These are phyloP conservation scores for Anisogramma anomala DNA, from an alignment of 2,329 filamentous ascomycete species.

Conservation along the genomic window DNA sequence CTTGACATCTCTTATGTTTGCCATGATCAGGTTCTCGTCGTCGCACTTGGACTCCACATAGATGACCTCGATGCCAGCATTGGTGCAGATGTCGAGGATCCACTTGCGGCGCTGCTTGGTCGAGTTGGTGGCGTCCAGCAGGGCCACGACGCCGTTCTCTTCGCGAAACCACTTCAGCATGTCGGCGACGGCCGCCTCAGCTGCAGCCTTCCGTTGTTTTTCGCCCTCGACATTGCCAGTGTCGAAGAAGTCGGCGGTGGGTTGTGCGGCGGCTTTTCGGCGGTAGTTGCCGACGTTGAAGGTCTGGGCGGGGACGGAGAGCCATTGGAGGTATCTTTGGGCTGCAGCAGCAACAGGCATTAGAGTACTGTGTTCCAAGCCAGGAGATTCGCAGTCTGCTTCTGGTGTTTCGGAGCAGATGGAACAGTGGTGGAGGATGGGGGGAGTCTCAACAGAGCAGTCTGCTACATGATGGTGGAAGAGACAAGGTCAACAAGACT, in stretches of 20 bases:
- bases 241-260: slow-evolving; percentile 91
- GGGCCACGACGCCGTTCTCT: slow-evolving; percentile 70
- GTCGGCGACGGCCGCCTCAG: slow-evolving; percentile 81
- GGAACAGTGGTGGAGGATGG: slow-evolving; percentile 6
- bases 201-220: slow-evolving; percentile 73
- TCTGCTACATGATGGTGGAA: slow-evolving; percentile 9
- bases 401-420: neutral
- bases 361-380: slow-evolving; percentile 15
- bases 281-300: slow-evolving; percentile 98
- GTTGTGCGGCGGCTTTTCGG: slow-evolving; percentile 78
- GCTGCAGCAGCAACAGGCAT: slow-evolving; percentile 37
- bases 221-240: slow-evolving; percentile 83
- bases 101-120: slow-evolving; percentile 82
- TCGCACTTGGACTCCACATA: slow-evolving; percentile 98
- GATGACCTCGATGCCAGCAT: slow-evolving; percentile 73
- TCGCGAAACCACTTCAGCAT: slow-evolving; percentile 87
- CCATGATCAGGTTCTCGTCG: slow-evolving; percentile 92
- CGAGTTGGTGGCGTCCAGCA: slow-evolving; percentile 93
- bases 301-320: slow-evolving; percentile 82
- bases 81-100: slow-evolving; percentile 71
- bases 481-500: slow-evolving; percentile 3
- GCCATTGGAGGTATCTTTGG: slow-evolving; percentile 90
- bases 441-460: slow-evolving; percentile 11
- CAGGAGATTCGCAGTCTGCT: slow-evolving; percentile 2
- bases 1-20: slow-evolving; percentile 96